phyloP scores from a whole-genome alignment of 228 moss, liverwort and hornwort genomes.

The Sphagnum fallax region DNA sequence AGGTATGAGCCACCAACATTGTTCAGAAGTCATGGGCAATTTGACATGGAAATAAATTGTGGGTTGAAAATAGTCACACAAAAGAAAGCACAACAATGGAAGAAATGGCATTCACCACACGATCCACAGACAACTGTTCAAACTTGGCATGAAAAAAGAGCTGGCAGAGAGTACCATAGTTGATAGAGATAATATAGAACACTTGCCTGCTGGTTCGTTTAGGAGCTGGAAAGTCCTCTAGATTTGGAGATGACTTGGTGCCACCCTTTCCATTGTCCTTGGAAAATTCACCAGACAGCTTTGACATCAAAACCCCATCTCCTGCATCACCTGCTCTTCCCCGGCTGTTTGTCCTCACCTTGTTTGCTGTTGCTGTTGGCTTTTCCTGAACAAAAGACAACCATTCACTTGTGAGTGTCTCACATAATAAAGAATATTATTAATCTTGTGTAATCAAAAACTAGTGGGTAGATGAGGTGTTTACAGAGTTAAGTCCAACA shows the following conservation, averaged over 20 bases:
- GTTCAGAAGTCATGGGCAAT: too few species aligned
- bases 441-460: too few species aligned
- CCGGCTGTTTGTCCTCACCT: neutral
- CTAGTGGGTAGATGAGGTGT: too few species aligned
- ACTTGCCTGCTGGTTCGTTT: conserved; percentile 48
- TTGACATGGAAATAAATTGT: too few species aligned
- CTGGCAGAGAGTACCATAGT: neutral
- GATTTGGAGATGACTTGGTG: conserved; percentile 25
- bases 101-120: neutral
- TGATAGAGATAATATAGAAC: neutral
- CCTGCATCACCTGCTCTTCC: neutral
- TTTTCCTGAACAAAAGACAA: neutral
- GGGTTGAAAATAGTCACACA: too few species aligned
- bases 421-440: too few species aligned
- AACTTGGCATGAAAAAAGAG: neutral
- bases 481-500: too few species aligned
- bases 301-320: conserved; percentile 27
- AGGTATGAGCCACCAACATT: too few species aligned
- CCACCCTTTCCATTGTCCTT: conserved; percentile 38
- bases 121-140: neutral
- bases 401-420: too few species aligned
- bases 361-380: neutral
- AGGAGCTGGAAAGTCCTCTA: conserved; percentile 42
- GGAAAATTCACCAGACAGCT: conserved; percentile 21
- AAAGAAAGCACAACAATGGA: too few species aligned